Evolutionary conservation across 2,329 filamentous ascomycete genomes (phyloP).

Genomic region (Aspergillus ruber): DNA sequence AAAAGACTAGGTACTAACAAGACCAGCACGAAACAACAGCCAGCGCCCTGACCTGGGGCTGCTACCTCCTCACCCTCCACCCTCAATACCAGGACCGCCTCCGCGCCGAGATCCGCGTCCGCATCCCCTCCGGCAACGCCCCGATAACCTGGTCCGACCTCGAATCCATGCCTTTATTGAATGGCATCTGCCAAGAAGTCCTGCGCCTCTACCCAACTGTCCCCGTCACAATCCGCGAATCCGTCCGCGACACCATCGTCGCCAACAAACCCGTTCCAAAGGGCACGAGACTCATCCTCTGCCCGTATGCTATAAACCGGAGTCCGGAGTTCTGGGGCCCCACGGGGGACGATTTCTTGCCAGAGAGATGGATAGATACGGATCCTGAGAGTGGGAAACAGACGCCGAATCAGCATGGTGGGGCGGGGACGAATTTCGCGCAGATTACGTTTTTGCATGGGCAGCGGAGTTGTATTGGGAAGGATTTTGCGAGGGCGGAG

Average conservation of each 20-base stretch:
- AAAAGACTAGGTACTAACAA: constrained; percentile 8
- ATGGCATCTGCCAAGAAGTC: constrained; percentile 70
- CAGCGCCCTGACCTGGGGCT: constrained; percentile 48
- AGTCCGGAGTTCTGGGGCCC: constrained; percentile 65
- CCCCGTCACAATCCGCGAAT: constrained; percentile 34
- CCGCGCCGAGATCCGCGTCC: constrained; percentile 44
- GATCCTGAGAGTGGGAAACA: constrained; percentile 46
- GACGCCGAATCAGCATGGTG: constrained; percentile 48
- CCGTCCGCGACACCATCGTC: constrained; percentile 47
- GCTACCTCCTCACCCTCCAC: constrained; percentile 47
- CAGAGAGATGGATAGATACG: constrained; percentile 64
- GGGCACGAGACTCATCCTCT: constrained; percentile 63
- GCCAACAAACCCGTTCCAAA: constrained; percentile 60
- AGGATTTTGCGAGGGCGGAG: constrained; percentile 39
- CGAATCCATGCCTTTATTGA: constrained; percentile 68
- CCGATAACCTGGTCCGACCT: constrained; percentile 37
- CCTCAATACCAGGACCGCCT: constrained; percentile 44
- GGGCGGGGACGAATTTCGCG: constrained; percentile 32
- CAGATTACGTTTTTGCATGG: constrained; percentile 37
- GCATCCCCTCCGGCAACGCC: constrained; percentile 35
- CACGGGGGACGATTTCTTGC: constrained; percentile 66
- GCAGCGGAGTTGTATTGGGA: constrained; percentile 33
- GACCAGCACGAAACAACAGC: constrained; percentile 50
- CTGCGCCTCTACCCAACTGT: constrained; percentile 45
- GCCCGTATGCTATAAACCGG: constrained; percentile 64